Evolutionary conservation across 768 basidiomycete species (phyloP).

Genomic region (Pulveroboletus frians): DNA sequence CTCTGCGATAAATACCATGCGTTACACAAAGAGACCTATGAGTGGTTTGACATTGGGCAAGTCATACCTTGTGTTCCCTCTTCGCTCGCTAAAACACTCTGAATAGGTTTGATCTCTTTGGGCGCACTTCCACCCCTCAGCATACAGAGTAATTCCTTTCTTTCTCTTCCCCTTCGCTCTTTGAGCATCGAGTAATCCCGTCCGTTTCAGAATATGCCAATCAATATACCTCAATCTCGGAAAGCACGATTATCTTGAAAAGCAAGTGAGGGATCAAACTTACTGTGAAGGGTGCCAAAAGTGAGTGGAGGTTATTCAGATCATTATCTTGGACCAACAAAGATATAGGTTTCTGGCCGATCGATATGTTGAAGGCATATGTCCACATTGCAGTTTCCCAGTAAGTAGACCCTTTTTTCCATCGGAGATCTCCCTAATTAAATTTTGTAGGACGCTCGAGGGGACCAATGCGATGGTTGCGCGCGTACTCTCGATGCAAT

Average conservation of each 20-base stretch:
- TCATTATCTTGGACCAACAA: conserved; percentile 7
- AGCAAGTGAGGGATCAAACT: conserved; percentile 86
- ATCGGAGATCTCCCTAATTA: not conserved
- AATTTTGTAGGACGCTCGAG: conserved; percentile 75
- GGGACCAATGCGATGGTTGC: conserved; percentile 97
- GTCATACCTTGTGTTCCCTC: conserved; percentile 11
- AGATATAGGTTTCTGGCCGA: conserved; percentile 82
- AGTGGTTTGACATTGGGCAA: conserved; percentile 96
- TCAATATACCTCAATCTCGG: conserved; percentile 82
- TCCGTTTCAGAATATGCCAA: conserved; percentile 69
- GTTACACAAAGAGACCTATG: conserved; percentile 87
- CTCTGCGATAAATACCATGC: conserved; percentile 89
- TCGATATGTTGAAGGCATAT: conserved; percentile 96
- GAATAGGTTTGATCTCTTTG: conserved; percentile 88
- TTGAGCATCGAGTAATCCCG: not conserved
- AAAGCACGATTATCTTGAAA: conserved; percentile 69
- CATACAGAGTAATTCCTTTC: conserved; percentile 71
- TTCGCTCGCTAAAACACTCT: not conserved
- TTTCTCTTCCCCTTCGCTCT: not conserved
- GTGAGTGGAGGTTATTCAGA: conserved; percentile 34
- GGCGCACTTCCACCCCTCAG: conserved; percentile 83
- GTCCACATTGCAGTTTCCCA: conserved; percentile 87
- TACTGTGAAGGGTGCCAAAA: conserved; percentile 91
- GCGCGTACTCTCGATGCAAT: conserved; percentile 88
- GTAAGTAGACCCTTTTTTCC: conserved; percentile 34